Evolutionary conservation across 352 stramenopile species (phyloP), one percentile per base, ranked within the genome.

Genomic region (Paralagenidium karlingii): DNA sequence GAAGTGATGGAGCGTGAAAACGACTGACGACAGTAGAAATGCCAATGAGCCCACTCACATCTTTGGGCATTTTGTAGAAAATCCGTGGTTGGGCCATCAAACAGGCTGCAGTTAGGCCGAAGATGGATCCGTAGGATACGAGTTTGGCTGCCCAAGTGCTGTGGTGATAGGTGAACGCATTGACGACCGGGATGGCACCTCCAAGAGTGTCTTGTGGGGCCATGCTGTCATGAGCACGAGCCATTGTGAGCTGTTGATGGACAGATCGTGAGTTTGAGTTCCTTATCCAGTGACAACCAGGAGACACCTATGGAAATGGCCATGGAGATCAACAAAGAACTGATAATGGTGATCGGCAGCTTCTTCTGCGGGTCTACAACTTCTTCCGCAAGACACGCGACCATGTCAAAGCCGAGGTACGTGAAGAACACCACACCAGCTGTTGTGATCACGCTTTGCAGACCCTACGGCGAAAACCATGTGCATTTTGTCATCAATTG

Each of bases 401-500:
- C 85, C 82, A 95, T 95, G 46, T 97, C 88, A 55, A 97, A 97
- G 24, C 84, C 84, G 26, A 96, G 55, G 46, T 94, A 96, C 16
- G 81, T 67, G 33, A 96, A 95, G 54, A 94, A 96, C 15, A 94
- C 83, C 82, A 12, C 69, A 81, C 57, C 96, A 82, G 24, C 96
- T 73, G 9, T 83, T 68, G 15, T 85, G n/a, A n/a, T n/a, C n/a
- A n/a, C n/a, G n/a, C n/a, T n/a, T n/a, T n/a, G n/a, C n/a, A n/a
- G n/a, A n/a, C n/a, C n/a, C n/a, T n/a, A n/a, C n/a, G n/a, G n/a
- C n/a, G n/a, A n/a, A n/a, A n/a, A n/a, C n/a, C n/a, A n/a, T n/a
- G n/a, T n/a, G n/a, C n/a, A n/a, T n/a, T n/a, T n/a, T n/a, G n/a
- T n/a, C n/a, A n/a, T n/a, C n/a, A n/a, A n/a, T n/a, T n/a, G n/a